Base-by-base conservation (phyloP, 495 filamentous ascomycete species). In the Penicillium cosmopolitanum region DNA sequence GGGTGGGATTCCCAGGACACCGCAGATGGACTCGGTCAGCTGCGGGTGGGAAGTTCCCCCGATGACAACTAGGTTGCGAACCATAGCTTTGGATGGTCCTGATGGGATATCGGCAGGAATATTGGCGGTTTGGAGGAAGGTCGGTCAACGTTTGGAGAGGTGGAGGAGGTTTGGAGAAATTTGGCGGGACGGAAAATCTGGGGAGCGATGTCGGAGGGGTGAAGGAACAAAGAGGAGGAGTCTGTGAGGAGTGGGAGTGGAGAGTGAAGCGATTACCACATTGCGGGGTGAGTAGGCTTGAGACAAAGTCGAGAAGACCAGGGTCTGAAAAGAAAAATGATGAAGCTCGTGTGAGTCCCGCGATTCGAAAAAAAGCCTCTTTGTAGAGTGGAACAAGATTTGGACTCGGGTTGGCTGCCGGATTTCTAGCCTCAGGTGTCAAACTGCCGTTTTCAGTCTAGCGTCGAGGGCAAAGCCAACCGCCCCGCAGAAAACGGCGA, bases 1-100 rank as follows among this genome's bases (percentile, higher is more conserved):
- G 3, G 85, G 82, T 2, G 93, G 89, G 55, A 98, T 86, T 57
- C 92, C 93, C 44, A 98, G 87, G 59, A 89, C 87, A 52, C 86
- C 84, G 82, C 91, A 96, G 68, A 98, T 90, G 57, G 80, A 89
- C 62, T 93, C 84, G 57, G 89, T 90, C 66, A 98, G 85, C 67
- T 88, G 80, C 6, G 93, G 93, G 77, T 98, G 96, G 71, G 92
- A 96, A 72, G 87, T 92, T 53, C 95, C 95, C 40, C 93, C 91
- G 57, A 98, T 89, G 62, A 98, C 84, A 66, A 97, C 92, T 60
- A 98, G 89, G 73, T 97, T 97, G 69, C 96, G 90, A 66, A 98
- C 94, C 95, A 98, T 95, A 3, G 48, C 62, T 56, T 57, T 53
- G 38, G 55, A 52, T 25, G 62, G 47, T 55, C 60, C 47, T 43